These are phyloP conservation scores for Yarrowia sp. DNA, from an alignment of 805 yeast species.

Conservation along the genomic window DNA sequence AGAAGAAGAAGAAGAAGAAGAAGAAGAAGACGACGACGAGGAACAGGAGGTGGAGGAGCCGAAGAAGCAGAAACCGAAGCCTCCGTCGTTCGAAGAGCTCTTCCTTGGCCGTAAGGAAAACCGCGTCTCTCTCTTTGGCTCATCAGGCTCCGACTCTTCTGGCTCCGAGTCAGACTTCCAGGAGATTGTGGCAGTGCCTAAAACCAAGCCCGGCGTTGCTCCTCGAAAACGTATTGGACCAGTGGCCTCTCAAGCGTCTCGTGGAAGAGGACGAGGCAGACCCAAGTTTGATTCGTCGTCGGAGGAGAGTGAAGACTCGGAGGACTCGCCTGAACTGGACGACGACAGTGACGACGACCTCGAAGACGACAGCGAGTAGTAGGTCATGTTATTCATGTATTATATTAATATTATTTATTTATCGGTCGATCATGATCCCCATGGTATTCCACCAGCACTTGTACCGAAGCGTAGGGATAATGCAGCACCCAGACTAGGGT, in stretches of 20 bases:
- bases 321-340: background rate
- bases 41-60: background rate
- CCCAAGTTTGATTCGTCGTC: background rate
- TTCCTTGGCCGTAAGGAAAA: background rate
- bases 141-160: background rate
- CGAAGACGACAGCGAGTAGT: background rate
- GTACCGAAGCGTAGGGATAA: too few species aligned
- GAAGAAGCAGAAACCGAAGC: background rate
- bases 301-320: background rate
- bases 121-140: background rate
- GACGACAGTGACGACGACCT: background rate
- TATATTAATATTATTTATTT: background rate
- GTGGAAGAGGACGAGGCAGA: background rate
- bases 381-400: background rate
- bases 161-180: background rate
- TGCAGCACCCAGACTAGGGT: too few species aligned
- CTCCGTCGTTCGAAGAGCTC: background rate
- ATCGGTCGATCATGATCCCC: too few species aligned
- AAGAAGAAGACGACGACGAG: background rate
- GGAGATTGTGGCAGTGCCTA: background rate
- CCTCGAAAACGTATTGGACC: background rate
- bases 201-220: background rate
- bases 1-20: background rate
- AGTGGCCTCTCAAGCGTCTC: background rate
- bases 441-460: too few species aligned